Evolutionary conservation across 192 early-diverging fungal species (phyloP).

Genomic region (Diversispora eburnea): DNA sequence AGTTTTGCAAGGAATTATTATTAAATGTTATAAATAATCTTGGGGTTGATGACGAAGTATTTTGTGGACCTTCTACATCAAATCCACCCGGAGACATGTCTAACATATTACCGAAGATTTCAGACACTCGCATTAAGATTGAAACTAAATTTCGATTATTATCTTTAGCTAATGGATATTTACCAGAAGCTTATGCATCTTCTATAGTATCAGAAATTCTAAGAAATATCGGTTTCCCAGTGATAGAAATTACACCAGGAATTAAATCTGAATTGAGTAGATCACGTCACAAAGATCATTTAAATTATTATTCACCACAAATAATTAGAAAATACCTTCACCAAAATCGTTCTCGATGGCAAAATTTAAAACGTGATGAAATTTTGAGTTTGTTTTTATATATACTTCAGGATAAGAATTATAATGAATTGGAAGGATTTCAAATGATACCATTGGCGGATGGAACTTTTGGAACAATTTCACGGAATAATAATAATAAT

Average conservation of each 20-base stretch:
- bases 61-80: neutral
- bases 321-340: neutral
- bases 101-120: no score
- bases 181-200: neutral
- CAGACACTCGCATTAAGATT: no score
- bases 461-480: neutral
- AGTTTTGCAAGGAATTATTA: neutral
- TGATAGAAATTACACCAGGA: neutral
- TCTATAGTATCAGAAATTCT: neutral
- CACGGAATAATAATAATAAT: neutral
- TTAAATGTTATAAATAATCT: neutral
- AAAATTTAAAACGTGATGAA: neutral
- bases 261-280: neutral
- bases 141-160: neutral
- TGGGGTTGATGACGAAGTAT: neutral
- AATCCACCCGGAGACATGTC: neutral
- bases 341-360: neutral
- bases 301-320: neutral
- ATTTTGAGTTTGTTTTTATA: neutral
- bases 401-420: neutral
- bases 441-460: constrained; percentile 1
- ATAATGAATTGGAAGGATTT: neutral
- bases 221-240: neutral
- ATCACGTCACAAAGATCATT: neutral
- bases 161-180: neutral